These are phyloP conservation scores for Panellus pusillus DNA, from an alignment of 768 basidiomycete genomes.

Conservation along the genomic window DNA sequence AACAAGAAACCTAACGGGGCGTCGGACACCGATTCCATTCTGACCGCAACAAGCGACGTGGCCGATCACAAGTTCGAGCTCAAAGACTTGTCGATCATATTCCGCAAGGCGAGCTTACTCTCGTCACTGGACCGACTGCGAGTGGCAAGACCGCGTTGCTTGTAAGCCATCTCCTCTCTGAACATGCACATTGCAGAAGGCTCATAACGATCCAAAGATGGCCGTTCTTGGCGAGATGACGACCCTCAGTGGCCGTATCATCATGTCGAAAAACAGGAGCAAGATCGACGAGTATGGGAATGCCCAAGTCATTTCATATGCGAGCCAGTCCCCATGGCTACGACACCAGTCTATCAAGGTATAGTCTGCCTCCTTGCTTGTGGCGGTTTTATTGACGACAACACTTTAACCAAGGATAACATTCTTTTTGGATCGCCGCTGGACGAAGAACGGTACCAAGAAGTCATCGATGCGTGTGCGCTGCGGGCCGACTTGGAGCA, in stretches of 20 bases:
- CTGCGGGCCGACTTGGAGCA: slow-evolving; percentile 77
- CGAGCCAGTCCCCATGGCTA: slow-evolving; percentile 72
- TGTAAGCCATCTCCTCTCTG: slow-evolving; percentile 34
- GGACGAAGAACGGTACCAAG: slow-evolving; percentile 72
- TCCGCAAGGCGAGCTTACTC: slow-evolving; percentile 67
- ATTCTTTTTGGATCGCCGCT: slow-evolving; percentile 75
- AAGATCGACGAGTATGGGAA: slow-evolving; percentile 60
- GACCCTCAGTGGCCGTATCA: slow-evolving; percentile 49
- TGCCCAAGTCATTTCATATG: slow-evolving; percentile 68
- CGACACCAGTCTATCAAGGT: slow-evolving; percentile 39
- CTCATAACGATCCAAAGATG: slow-evolving; percentile 41
- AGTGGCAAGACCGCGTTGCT: slow-evolving; percentile 80
- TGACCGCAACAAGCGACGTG: slow-evolving; percentile 21
- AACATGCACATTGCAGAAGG: too few relatives aligned
- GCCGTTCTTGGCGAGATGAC: slow-evolving; percentile 76
- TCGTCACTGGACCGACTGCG: slow-evolving; percentile 81
- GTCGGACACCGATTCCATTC: slow-evolving; percentile 13
- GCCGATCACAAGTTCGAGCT: slow-evolving; percentile 64
- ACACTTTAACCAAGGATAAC: slow-evolving; percentile 47
- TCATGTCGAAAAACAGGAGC: slow-evolving; percentile 63
- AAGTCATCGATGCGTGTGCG: slow-evolving; percentile 81
- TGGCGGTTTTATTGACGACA: too few relatives aligned
- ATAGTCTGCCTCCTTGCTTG: background rate
- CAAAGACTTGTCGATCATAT: slow-evolving; percentile 61
- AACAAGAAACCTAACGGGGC: slow-evolving; percentile 19